A percentile compares a stretch with the other conserved stretches of the same genome.
Evolutionary conservation across 768 basidiomycete species (phyloP).

Genomic region (Mycena albidolilacea): DNA sequence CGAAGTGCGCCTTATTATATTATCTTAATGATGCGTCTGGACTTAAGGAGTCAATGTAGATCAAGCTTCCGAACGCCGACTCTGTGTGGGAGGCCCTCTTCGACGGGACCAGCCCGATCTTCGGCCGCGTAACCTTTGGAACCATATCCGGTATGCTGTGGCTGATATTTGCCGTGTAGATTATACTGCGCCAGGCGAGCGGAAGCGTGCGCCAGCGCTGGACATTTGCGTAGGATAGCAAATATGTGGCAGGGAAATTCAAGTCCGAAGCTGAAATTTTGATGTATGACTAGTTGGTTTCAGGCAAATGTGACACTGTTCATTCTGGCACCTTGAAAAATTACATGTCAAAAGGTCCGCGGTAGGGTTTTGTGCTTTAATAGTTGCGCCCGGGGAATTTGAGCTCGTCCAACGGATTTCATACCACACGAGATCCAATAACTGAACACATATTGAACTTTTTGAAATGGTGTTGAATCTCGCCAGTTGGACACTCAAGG

Average conservation of each 20-base stretch:
- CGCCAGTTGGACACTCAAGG: too few species aligned
- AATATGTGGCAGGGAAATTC: neutral
- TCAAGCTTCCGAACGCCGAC: slow-evolving; percentile 27
- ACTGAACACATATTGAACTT: too few species aligned
- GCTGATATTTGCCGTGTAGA: slow-evolving; percentile 23
- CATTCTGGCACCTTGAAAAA: too few species aligned
- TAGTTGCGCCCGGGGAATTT: too few species aligned
- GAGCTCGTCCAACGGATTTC: too few species aligned
- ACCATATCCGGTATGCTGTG: slow-evolving; percentile 12
- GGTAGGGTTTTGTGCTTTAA: too few species aligned
- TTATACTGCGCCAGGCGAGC: slow-evolving; percentile 21
- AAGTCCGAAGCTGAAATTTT: slow-evolving; percentile 7
- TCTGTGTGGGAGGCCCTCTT: slow-evolving; percentile 24
- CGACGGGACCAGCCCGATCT: slow-evolving; percentile 32
- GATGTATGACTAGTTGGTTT: neutral
- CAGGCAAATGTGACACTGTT: too few species aligned
- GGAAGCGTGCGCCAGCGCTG: slow-evolving; percentile 26
- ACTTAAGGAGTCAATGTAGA: slow-evolving; percentile 20
- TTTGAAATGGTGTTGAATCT: too few species aligned
- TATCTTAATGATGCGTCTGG: slow-evolving; percentile 3
- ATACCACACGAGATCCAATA: too few species aligned
- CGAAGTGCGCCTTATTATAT: slow-evolving; percentile 19
- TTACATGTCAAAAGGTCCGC: too few species aligned
- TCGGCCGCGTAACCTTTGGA: slow-evolving; percentile 22
- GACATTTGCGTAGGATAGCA: slow-evolving; percentile 22